Evolutionary conservation across 768 basidiomycete genomes (phyloP), one percentile per base, ranked within the genome.

Genomic region (Xerocomus potaroensis): DNA sequence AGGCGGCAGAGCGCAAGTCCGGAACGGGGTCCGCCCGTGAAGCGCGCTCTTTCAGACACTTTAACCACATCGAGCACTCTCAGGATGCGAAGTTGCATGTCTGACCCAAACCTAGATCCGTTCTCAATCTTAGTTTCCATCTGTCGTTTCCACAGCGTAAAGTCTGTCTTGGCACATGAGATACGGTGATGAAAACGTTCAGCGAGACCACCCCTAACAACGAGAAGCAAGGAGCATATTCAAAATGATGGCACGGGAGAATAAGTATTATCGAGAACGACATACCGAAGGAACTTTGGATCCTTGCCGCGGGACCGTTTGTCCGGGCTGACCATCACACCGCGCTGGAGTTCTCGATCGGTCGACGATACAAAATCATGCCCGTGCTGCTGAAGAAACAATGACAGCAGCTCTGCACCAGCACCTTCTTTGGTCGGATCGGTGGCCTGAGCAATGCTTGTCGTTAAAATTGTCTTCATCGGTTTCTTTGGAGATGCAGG

Each of bases 241-340:
- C 4, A n/a, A 16, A 18, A 30, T 9, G 26, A 3, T 2, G 40
- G 29, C 9, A 22, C 21, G 4, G 8, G 21, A 4, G 33, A 1
- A 16, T 21, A 19, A 11, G 23, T 12, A 43, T 36, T 29, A 27
- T 26, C 8, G 43, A 43, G 27, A 19, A 26, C 22, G 40, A 67
- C 72, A 34, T 49, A 81, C 81, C 77, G 71, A 33, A 73, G 41
- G 34, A 75, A 75, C 52, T 72, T 79, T 24, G 65, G 60, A 22
- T 65, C 69, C 57, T 72, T 74, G 14, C 67, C 69, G 39, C 67
- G 69, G 30, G 65, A 65, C 18, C 64, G 64, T 63, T 83, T 84
- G 53, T 78, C 72, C 0, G 83, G 83, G 61, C 81, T 84, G 43
- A 80, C 55, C 49, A 72, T 72, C 31, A 84, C 54, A 1, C 80